phyloP scores from a whole-genome alignment of 495 filamentous ascomycete genomes.

The Echria macrotheca region DNA sequence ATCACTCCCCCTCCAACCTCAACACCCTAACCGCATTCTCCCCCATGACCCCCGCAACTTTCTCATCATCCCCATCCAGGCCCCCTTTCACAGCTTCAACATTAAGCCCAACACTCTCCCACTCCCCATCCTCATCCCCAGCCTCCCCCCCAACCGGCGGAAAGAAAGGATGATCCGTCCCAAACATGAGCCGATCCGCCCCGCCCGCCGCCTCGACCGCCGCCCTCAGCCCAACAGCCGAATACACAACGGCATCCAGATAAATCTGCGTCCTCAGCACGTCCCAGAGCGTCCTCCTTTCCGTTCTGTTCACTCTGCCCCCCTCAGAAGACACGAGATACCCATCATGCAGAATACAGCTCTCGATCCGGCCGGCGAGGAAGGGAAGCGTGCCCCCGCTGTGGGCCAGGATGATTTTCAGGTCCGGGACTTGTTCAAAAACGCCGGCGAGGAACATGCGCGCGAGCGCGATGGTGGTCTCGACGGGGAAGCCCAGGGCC shows the following conservation, averaged over 20 bases:
- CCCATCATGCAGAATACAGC: constrained; percentile 78
- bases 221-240: constrained; percentile 65
- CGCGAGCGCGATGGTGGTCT: constrained; percentile 87
- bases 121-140: constrained; percentile 54
- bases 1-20: constrained; percentile 41
- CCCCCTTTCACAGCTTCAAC: constrained; percentile 61
- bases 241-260: constrained; percentile 84
- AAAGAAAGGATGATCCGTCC: constrained; percentile 94
- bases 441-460: constrained; percentile 81
- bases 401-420: constrained; percentile 79
- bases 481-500: constrained; percentile 83
- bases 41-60: constrained; percentile 55
- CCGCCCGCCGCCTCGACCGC: constrained; percentile 62
- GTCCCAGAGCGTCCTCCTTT: constrained; percentile 63
- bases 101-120: constrained; percentile 81
- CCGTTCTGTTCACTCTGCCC: too few relatives aligned
- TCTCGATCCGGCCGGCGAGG: constrained; percentile 82
- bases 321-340: constrained; percentile 49
- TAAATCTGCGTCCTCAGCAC: constrained; percentile 82
- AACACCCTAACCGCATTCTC: constrained; percentile 65
- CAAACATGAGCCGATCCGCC: constrained; percentile 69
- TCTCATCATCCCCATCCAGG: constrained; percentile 48
- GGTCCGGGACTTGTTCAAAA: constrained; percentile 68
- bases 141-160: constrained; percentile 61
- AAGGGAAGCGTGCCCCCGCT: constrained; percentile 86